A percentile compares a stretch with the other conserved stretches of the same genome.
Evolutionary conservation across 2,329 filamentous ascomycete species (phyloP).

Genomic region (Stachybotrys chartarum): DNA sequence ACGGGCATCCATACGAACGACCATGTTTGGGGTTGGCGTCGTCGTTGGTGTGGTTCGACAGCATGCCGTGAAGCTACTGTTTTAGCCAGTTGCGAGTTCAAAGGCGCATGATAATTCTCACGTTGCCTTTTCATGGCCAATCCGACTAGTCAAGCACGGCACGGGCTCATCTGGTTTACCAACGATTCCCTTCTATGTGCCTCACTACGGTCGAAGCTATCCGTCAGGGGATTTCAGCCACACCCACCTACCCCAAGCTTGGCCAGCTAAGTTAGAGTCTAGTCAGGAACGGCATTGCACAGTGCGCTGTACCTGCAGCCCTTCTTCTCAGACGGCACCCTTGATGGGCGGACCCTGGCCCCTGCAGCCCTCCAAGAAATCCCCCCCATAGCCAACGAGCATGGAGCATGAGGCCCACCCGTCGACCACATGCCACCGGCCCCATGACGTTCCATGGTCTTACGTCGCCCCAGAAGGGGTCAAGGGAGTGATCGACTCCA

Average conservation of each 20-base stretch:
- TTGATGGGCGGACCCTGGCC: conserved; percentile 14
- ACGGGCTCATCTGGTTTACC: too few relatives aligned
- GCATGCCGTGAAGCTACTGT: too few relatives aligned
- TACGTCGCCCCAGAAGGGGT: conserved; percentile 13
- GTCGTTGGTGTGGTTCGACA: too few relatives aligned
- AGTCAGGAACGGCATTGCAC: background rate
- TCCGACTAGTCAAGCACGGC: too few relatives aligned
- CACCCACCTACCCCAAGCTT: background rate
- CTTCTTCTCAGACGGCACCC: conserved; percentile 5
- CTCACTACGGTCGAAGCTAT: too few relatives aligned
- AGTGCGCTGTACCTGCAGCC: background rate
- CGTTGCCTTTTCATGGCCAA: too few relatives aligned
- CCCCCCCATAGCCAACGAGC: conserved; percentile 9
- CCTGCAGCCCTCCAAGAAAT: conserved; percentile 9
- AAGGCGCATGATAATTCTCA: too few relatives aligned
- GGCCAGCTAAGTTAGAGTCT: background rate
- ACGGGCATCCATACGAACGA: too few relatives aligned
- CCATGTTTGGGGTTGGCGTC: too few relatives aligned
- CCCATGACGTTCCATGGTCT: conserved; percentile 14
- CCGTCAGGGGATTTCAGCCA: background rate
- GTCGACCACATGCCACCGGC: conserved; percentile 12
- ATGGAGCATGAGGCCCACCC: conserved; percentile 7
- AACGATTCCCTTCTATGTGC: too few relatives aligned
- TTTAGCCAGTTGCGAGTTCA: too few relatives aligned
- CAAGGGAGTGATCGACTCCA: conserved; percentile 11